phyloP scores from a whole-genome alignment of 116 monocot species.

The Dioscorea cayenensis region DNA sequence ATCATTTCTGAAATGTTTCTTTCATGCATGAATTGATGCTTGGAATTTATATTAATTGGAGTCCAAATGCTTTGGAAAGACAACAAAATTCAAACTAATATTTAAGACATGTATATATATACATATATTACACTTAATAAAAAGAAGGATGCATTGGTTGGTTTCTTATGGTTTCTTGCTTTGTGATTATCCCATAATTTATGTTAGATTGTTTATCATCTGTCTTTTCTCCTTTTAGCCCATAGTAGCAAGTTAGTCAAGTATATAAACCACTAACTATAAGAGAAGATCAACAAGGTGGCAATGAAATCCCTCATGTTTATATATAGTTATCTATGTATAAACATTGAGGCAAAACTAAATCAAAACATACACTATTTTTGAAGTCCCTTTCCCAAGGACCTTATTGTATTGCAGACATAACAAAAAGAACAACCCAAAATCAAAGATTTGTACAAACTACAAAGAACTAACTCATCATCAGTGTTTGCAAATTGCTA shows the following conservation, averaged over 20 bases:
- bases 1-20: not conserved
- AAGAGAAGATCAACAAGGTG: too few species aligned
- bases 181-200: too few species aligned
- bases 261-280: too few species aligned
- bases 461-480: not conserved
- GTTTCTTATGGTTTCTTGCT: too few species aligned
- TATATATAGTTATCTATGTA: too few species aligned
- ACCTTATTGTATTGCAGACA: constrained; percentile 79
- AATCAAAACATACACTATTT: constrained; percentile 67
- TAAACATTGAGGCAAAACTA: not conserved
- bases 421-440: not conserved
- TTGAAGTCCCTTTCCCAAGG: constrained; percentile 89
- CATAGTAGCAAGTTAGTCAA: too few species aligned
- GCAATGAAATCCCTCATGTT: too few species aligned
- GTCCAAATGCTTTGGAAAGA: not conserved
- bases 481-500: not conserved
- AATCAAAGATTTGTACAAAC: not conserved
- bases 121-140: not conserved
- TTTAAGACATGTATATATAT: not conserved
- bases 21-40: not conserved
- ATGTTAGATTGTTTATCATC: too few species aligned
- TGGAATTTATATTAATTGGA: not conserved
- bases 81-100: not conserved
- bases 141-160: too few species aligned
- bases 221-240: too few species aligned